phyloP scores from a whole-genome alignment of 2,329 filamentous ascomycete genomes.

The Talaromyces sp. region DNA sequence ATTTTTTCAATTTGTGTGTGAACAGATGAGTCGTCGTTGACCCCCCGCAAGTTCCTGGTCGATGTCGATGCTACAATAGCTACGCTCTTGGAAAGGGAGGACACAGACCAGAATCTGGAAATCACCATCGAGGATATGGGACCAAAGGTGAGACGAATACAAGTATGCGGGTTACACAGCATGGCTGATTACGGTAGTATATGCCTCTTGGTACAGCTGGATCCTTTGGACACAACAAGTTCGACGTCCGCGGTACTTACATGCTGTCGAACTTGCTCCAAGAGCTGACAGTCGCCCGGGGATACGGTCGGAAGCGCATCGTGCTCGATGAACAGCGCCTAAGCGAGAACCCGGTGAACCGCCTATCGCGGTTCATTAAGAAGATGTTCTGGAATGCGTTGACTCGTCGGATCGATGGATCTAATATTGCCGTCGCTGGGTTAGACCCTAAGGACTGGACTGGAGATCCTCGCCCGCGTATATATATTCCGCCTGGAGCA shows the following conservation, averaged over 20 bases:
- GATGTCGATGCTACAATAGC: conserved; percentile 79
- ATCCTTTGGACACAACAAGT: conserved; percentile 78
- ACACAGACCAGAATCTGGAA: conserved; percentile 90
- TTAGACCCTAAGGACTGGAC: conserved; percentile 96
- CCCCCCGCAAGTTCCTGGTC: conserved; percentile 75
- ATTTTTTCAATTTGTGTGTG: not conserved
- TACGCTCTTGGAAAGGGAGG: conserved; percentile 74
- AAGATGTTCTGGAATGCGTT: conserved; percentile 90
- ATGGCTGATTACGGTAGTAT: conserved; percentile 50
- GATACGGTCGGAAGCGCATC: conserved; percentile 82
- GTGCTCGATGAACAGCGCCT: conserved; percentile 84
- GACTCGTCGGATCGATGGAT: conserved; percentile 83
- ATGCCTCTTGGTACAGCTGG: conserved; percentile 77
- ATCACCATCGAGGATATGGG: conserved; percentile 96
- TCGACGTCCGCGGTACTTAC: conserved; percentile 91
- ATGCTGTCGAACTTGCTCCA: conserved; percentile 95
- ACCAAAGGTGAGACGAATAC: conserved; percentile 60
- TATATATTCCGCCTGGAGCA: conserved; percentile 80
- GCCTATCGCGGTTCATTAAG: conserved; percentile 77
- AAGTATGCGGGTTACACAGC: not conserved
- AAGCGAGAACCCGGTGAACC: conserved; percentile 90
- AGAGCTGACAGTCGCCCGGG: conserved; percentile 86
- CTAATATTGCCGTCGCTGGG: conserved; percentile 71
- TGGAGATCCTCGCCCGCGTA: conserved; percentile 75
- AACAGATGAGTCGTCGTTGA: conserved; percentile 65